These are phyloP conservation scores for Cryptococcus sp. DNA, from an alignment of 1,284 basidiomycete species.

Conservation along the genomic window DNA sequence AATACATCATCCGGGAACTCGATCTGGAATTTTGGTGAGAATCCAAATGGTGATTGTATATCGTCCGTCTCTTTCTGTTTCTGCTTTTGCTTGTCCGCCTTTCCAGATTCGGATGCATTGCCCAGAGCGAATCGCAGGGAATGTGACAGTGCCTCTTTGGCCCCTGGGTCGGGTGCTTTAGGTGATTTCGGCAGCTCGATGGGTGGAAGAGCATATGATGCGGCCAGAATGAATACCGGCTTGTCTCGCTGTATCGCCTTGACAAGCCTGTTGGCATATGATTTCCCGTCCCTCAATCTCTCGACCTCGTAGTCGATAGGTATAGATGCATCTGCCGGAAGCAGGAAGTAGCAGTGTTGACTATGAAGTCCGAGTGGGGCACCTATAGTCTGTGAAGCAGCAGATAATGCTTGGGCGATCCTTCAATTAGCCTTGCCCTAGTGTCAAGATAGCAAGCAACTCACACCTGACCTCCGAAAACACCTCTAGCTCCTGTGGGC, in stretches of 20 bases:
- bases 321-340: conserved; percentile 62
- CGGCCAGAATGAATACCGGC: conserved; percentile 75
- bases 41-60: conserved; percentile 7
- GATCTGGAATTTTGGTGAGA: conserved; percentile 27
- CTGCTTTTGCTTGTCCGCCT: neutral
- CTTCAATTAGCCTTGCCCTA: neutral
- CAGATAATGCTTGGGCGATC: conserved; percentile 77
- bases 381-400: conserved; percentile 70
- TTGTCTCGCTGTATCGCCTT: conserved; percentile 70
- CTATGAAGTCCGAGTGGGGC: conserved; percentile 58
- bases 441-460: neutral
- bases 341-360: conserved; percentile 53
- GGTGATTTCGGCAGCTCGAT: conserved; percentile 4
- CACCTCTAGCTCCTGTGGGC: conserved; percentile 65
- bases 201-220: conserved; percentile 74
- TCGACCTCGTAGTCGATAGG: conserved; percentile 84
- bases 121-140: conserved; percentile 18
- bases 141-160: conserved; percentile 14
- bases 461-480: conserved; percentile 74
- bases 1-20: conserved; percentile 50
- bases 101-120: neutral
- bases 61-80: neutral
- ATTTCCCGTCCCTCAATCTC: conserved; percentile 62
- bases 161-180: neutral
- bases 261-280: conserved; percentile 56